phyloP scores from a whole-genome alignment of 2,329 filamentous ascomycete genomes.

The Fusarium cyanostomum region DNA sequence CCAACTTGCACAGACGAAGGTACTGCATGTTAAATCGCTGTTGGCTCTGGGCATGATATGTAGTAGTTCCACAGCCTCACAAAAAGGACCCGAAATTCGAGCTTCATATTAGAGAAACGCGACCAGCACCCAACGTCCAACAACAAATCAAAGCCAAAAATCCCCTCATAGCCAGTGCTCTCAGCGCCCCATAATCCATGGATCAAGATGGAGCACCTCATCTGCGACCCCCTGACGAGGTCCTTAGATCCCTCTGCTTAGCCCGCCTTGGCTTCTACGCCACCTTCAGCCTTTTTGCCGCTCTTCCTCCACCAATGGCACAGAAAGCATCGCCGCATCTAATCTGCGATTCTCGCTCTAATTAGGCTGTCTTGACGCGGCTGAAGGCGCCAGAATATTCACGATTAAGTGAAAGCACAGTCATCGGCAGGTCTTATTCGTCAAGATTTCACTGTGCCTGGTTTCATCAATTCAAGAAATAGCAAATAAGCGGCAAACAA shows the following conservation, averaged over 20 bases:
- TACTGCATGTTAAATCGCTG: neutral
- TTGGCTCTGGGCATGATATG: neutral
- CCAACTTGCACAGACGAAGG: neutral
- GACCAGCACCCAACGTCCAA: neutral
- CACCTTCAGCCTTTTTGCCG: neutral
- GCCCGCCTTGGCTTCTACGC: neutral
- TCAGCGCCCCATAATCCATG: conserved; percentile 2
- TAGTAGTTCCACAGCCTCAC: conserved; percentile 1
- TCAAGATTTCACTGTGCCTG: neutral
- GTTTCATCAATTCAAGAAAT: neutral
- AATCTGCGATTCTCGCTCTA: conserved; percentile 23
- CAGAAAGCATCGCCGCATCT: conserved; percentile 15
- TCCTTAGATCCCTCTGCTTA: conserved; percentile 26
- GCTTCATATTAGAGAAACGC: neutral
- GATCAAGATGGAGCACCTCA: conserved; percentile 23
- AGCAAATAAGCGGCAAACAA: neutral
- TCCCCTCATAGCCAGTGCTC: conserved; percentile 34
- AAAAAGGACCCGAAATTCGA: neutral
- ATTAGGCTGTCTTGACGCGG: neutral
- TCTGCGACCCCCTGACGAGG: conserved; percentile 23
- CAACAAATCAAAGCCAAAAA: conserved; percentile 11
- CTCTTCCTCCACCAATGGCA: conserved; percentile 28
- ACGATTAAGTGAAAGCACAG: conserved; percentile 2
- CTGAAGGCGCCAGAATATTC: conserved; percentile 12
- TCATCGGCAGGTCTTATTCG: neutral